Base-by-base conservation (phyloP, 2,329 filamentous ascomycete genomes). In the Talaromyces sp. region DNA sequence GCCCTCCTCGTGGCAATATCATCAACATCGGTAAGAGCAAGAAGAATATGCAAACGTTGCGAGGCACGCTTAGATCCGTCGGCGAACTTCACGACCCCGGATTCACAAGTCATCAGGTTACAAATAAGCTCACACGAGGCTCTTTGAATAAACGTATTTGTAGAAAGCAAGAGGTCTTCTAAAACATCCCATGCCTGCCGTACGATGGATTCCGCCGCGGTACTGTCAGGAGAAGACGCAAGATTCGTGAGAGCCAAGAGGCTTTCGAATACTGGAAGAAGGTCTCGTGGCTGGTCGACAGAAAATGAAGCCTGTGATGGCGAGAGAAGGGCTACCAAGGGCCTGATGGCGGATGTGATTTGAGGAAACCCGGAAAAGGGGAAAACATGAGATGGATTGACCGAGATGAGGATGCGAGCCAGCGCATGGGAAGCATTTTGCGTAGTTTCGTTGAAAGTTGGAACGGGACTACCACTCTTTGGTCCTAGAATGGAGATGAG, bases 161-260 rank as follows among this genome's bases (percentile, higher is more conserved):
- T 85, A 14, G 87, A 89, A 1, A 98, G 83, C 1, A 98, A 80
- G 18, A 93, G 84, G 67, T 97, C 92, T 73, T 98, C 95, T 51
- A 96, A 83, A 23, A 86, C 85, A 0, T 86, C 73, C 85, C 91
- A 96, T 0, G 89, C 86, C 4, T 84, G 80, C 9, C 89, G 86
- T 40, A 96, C 86, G 56, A 96, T 93, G 16, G 83, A 81, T 59
- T 93, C 89, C 12, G 88, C 85, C 14, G 77, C 72, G 31, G 73
- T 69, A 59, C 69, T 69, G 64, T 81, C 74, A 18, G 79, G 72
- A 54, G 76, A 72, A 0, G 91, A 96, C 0, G 94, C 95, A 7
- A 99, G 85, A 68, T 99, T 99, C 0, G 95, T 98, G 40, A 99
- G 84, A 0, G 95, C 94, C 74, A 98, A 89, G 8, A 99, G 83